phyloP scores from a whole-genome alignment of 2,329 filamentous ascomycete species.

The Sporothrix sp. region DNA sequence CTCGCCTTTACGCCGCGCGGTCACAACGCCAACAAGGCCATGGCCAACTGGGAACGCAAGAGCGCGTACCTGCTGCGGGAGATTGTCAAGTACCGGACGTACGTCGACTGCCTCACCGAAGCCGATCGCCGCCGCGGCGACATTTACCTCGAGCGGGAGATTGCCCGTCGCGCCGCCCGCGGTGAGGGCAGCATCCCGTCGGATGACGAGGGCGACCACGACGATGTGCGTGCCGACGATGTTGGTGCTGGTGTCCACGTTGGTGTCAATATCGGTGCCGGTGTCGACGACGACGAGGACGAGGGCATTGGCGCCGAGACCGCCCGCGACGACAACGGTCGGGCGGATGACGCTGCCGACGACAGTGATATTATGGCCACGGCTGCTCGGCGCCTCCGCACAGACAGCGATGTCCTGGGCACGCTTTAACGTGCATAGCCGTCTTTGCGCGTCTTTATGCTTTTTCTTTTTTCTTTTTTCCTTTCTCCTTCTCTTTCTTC shows the following conservation, averaged over 20 bases:
- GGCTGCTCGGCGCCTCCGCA: background rate
- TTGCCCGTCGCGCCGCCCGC: constrained; percentile 38
- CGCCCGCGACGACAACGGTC: constrained; percentile 1
- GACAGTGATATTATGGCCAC: background rate
- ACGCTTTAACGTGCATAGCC: too few species aligned
- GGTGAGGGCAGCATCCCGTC: constrained; percentile 24
- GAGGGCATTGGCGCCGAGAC: constrained; percentile 6
- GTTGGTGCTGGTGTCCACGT: background rate
- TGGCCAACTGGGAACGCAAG: constrained; percentile 97
- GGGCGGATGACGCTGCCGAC: background rate
- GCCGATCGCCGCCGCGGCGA: constrained; percentile 61
- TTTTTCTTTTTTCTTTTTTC: background rate
- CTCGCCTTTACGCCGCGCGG: constrained; percentile 82
- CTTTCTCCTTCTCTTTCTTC: background rate
- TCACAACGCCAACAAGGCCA: constrained; percentile 69
- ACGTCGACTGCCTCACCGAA: constrained; percentile 72
- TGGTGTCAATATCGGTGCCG: background rate
- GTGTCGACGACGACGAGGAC: background rate
- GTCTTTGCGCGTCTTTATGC: background rate
- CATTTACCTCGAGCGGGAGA: constrained; percentile 55
- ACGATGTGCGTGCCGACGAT: background rate
- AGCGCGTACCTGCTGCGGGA: constrained; percentile 83
- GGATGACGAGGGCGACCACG: background rate
- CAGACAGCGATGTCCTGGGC: constrained; percentile 1
- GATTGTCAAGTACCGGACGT: constrained; percentile 94